Conservation (phyloP, 805 yeast genomes). For the Hemisphaericaspora nanyangensis region DNA sequence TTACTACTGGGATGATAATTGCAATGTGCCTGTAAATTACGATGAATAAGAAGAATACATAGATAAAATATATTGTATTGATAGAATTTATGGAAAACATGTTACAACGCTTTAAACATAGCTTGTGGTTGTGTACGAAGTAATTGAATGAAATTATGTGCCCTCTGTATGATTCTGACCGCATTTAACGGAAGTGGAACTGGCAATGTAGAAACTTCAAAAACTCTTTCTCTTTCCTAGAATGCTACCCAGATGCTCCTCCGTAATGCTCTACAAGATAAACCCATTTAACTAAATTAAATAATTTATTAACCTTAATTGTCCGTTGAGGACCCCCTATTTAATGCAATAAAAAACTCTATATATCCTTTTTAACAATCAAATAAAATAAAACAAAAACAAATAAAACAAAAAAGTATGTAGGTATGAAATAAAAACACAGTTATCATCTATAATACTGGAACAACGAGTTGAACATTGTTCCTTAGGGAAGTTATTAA, state of each 20-base stretch:
- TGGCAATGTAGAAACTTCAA: too few relatives aligned
- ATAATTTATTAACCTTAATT: conserved; percentile 21
- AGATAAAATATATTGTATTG: conserved; percentile 2
- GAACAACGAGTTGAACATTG: conserved; percentile 48
- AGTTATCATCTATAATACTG: conserved; percentile 7
- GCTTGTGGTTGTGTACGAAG: not conserved
- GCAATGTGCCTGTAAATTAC: conserved; percentile 5
- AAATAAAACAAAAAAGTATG: conserved; percentile 5
- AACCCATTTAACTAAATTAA: conserved; percentile 2
- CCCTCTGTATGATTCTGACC: too few relatives aligned
- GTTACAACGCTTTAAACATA: not conserved
- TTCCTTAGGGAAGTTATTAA: conserved; percentile 6
- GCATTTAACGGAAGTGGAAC: too few relatives aligned
- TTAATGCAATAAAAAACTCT: conserved; percentile 43
- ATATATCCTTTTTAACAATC: conserved; percentile 18
- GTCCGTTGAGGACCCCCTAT: conserved; percentile 50
- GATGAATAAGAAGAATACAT: conserved; percentile 1
- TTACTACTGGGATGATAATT: conserved; percentile 10
- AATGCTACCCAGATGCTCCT: too few relatives aligned
- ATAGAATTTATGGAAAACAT: too few relatives aligned
- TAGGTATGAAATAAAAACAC: conserved; percentile 16
- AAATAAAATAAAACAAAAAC: conserved; percentile 5
- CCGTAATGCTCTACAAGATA: too few relatives aligned
- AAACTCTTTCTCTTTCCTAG: too few relatives aligned
- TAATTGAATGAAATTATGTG: too few relatives aligned